Evolutionary conservation across 169 alveolate genomes (phyloP), one percentile per base, ranked within the genome.

Genomic region (Cyclospora cayetanensis): DNA sequence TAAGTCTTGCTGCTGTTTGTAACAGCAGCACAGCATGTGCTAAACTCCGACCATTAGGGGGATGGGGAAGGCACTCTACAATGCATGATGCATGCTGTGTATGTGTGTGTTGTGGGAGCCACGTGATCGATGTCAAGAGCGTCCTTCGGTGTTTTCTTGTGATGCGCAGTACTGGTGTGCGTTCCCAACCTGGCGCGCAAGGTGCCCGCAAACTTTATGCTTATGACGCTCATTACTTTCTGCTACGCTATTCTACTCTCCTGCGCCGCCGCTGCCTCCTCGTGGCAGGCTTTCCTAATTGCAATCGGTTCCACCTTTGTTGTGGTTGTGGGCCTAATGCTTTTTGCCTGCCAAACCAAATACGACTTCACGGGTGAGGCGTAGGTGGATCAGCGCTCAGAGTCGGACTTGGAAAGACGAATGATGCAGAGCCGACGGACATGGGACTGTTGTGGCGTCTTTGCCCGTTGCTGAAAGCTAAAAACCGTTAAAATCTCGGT

Each of bases 341-440:
- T 95, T 3, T 96, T 95, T 76, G 96, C 98, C 27, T 84, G 93
- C 60, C 98, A 96, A 84, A 95, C 96, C 18, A 95, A 95, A 90
- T 91, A 90, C 92, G 98, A 96, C 80, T 96, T 96, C 91, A 96
- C 97, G 15, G 97, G 97, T 42, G 82, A 93, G 96, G 7, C 18
- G 0, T 31, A 18, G n/a, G n/a, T n/a, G n/a, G n/a, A n/a, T n/a
- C n/a, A n/a, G n/a, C n/a, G n/a, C n/a, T n/a, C n/a, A n/a, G n/a
- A n/a, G n/a, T n/a, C n/a, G n/a, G n/a, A n/a, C n/a, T n/a, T n/a
- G n/a, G n/a, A n/a, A n/a, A n/a, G n/a, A n/a, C n/a, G n/a, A n/a
- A n/a, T n/a, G n/a, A n/a, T n/a, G n/a, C n/a, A n/a, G n/a, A n/a
- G n/a, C n/a, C n/a, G n/a, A n/a, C n/a, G n/a, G n/a, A n/a, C n/a